Conservation (phyloP, 345 rosid species). For the Pistacia vera region DNA sequence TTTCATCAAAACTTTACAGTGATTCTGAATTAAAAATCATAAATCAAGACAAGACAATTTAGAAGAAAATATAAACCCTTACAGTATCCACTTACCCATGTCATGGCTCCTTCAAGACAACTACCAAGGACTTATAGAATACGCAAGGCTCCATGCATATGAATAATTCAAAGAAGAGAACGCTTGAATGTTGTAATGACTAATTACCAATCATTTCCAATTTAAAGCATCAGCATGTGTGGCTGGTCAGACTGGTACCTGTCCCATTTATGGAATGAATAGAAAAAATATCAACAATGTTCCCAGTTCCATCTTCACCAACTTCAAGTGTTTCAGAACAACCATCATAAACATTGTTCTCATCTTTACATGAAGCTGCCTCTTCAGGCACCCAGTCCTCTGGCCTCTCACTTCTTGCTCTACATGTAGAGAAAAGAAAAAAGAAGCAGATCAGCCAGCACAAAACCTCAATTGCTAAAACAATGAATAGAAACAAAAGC, state of each 20-base stretch:
- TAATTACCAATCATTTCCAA: neutral
- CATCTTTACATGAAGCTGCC: conserved; percentile 32
- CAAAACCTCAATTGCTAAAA: conserved; percentile 4
- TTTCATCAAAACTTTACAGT: neutral
- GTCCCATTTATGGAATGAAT: conserved; percentile 52
- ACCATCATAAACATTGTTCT: conserved; percentile 36
- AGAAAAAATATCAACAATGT: conserved; percentile 84
- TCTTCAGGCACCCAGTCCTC: conserved; percentile 96
- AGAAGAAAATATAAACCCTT: neutral
- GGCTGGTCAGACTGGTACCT: conserved; percentile 41
- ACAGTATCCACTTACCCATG: neutral
- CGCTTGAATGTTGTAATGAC: neutral
- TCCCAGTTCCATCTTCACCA: conserved; percentile 46
- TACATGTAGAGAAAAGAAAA: conserved; percentile 29
- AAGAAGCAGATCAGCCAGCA: conserved; percentile 20
- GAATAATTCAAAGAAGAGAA: neutral
- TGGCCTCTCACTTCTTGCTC: conserved; percentile 81
- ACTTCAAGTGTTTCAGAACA: conserved; percentile 42
- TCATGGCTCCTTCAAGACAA: neutral
- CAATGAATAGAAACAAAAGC: neutral
- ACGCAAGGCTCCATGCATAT: neutral
- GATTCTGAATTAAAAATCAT: neutral
- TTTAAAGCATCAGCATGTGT: conserved; percentile 2
- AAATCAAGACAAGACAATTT: neutral
- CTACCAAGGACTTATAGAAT: neutral